These are phyloP conservation scores for Didymella arachidicola DNA, from an alignment of 2,329 filamentous ascomycete genomes.

Conservation along the genomic window DNA sequence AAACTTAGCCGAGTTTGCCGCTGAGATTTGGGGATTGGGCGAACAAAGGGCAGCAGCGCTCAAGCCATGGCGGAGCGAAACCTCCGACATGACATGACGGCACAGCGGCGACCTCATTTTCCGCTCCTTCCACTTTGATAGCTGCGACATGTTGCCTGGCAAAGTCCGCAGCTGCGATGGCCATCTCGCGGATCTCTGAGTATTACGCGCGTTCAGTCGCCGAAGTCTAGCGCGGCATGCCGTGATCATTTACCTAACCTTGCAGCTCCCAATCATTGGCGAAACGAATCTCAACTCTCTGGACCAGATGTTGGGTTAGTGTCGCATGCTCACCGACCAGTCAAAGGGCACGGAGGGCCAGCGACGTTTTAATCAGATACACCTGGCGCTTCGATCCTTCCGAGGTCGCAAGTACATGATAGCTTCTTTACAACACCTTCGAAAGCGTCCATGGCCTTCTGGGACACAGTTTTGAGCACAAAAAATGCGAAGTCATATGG, in stretches of 20 bases:
- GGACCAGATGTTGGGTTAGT: slow-evolving; percentile 4
- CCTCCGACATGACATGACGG: not conserved
- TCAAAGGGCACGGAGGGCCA: slow-evolving; percentile 10
- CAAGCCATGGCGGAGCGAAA: slow-evolving; percentile 4
- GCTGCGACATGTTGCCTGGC: not conserved
- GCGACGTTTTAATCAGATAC: slow-evolving; percentile 1
- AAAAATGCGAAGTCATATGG: slow-evolving; percentile 28
- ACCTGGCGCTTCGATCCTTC: slow-evolving; percentile 17
- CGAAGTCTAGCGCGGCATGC: not conserved
- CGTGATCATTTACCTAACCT: not conserved
- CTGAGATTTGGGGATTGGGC: not conserved
- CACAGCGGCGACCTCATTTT: not conserved
- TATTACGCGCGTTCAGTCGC: not conserved
- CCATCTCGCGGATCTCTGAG: not conserved
- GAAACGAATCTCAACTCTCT: not conserved
- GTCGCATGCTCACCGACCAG: slow-evolving; percentile 1
- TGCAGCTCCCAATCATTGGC: not conserved
- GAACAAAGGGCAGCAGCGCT: not conserved
- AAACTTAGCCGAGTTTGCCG: slow-evolving; percentile 11
- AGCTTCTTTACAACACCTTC: not conserved
- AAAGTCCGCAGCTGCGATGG: not conserved
- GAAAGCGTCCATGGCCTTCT: slow-evolving; percentile 35
- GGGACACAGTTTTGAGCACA: slow-evolving; percentile 39
- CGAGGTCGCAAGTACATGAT: slow-evolving; percentile 1
- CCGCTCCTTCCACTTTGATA: not conserved